Conservation (phyloP, 495 filamentous ascomycete genomes). For the Aspergillus indologenus region DNA sequence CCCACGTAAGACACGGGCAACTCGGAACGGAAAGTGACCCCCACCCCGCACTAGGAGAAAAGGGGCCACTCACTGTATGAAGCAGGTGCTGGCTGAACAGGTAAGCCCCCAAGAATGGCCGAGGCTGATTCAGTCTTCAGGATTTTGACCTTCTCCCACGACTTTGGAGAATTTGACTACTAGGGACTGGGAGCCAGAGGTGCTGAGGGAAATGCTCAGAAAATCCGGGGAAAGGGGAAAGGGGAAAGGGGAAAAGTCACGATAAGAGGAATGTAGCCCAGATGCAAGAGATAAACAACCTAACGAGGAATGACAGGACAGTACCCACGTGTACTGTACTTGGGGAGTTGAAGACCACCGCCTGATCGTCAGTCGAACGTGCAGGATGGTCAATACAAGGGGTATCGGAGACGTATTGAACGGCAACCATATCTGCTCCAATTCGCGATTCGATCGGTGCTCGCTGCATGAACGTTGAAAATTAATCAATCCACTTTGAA, state of each 20-base stretch:
- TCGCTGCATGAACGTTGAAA: slow-evolving; percentile 15
- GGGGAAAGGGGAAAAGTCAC: neutral
- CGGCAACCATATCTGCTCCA: neutral
- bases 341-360: slow-evolving; percentile 10
- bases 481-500: neutral
- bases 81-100: neutral
- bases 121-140: neutral
- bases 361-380: neutral
- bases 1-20: slow-evolving; percentile 1
- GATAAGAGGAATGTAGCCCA: neutral
- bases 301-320: neutral
- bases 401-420: neutral
- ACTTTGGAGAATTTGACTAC: no score
- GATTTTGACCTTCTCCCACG: no score
- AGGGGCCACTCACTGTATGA: neutral
- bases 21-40: neutral
- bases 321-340: slow-evolving; percentile 10
- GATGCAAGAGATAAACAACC: slow-evolving; percentile 11
- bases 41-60: slow-evolving; percentile 6
- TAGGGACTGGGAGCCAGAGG: no score
- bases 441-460: slow-evolving; percentile 1
- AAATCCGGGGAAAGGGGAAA: neutral
- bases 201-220: neutral
- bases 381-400: neutral
- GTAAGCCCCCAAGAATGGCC: neutral